Evolutionary conservation across 345 rosid species (phyloP), one percentile per base, ranked within the genome.

Genomic region (Excoecaria agallocha): DNA sequence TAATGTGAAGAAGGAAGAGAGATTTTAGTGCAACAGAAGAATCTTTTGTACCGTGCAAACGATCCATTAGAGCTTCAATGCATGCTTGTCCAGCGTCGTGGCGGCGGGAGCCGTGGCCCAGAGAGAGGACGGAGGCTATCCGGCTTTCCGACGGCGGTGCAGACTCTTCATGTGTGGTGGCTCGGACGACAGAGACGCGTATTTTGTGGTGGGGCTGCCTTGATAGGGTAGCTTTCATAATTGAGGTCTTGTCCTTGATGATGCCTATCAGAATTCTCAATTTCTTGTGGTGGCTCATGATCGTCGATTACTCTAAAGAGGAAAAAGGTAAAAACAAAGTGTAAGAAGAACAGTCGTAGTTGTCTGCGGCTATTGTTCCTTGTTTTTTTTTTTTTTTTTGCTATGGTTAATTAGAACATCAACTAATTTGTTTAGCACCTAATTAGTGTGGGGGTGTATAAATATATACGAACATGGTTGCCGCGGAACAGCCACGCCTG

Each of bases 11-110:
- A 1, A 72, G 74, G 69, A 73, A 85, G 46, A 88, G 91, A 63
- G 90, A 84, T 64, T 89, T 89, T 8, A 89, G 78, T 45, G 94
- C 88, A 19, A 88, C 94, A 35, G 50, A 71, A 25, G 88, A 80
- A 63, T 81, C 66, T 5, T 46, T 71, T 0, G 90, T 85, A 61
- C 69, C 49, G 35, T 83, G 82, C 6, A 88, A 77, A 30, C 90
- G 83, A 79, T 79, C 85, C 79, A 84, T 83, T 64, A 89, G 73
- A 70, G 66, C 76, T 13, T 70, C 75, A 57, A 86, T 62, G 81
- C 90, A 86, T 35, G 77, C 15, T 35, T 75, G 59, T 16, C 90
- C 88, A 1, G 82, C 50, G 46, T 20, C 50, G 43, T 20, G 59
- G 54, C 76, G 48, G 9, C 48, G 79, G 48, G 85, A 67, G 3